Evolutionary conservation across 2,329 filamentous ascomycete genomes (phyloP).

Genomic region (Daldinia sp.): DNA sequence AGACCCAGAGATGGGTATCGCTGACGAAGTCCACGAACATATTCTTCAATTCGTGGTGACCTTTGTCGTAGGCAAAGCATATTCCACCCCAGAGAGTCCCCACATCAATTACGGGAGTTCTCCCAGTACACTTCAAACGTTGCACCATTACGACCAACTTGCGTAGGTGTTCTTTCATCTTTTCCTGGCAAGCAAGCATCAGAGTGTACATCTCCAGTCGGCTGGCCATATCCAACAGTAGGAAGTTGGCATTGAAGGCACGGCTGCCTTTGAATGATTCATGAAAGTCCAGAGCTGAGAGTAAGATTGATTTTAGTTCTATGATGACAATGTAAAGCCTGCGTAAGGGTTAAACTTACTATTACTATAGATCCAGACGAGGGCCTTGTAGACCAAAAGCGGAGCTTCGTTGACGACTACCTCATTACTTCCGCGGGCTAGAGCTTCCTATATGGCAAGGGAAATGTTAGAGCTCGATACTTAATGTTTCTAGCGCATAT

Average conservation of each 20-base stretch:
- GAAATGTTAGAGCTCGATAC: neutral
- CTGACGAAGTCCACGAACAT: neutral
- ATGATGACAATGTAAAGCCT: neutral
- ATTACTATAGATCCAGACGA: constrained; percentile 1
- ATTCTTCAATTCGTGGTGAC: neutral
- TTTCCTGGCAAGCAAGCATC: neutral
- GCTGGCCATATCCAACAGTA: neutral
- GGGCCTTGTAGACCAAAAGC: neutral
- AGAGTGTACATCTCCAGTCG: neutral
- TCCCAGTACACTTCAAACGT: neutral
- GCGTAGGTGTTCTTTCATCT: neutral
- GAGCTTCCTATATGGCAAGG: neutral
- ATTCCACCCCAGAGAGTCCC: neutral
- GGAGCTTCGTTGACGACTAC: neutral
- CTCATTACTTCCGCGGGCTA: neutral
- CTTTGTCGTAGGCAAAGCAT: neutral
- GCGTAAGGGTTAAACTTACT: neutral
- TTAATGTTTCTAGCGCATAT: neutral
- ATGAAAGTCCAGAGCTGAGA: neutral
- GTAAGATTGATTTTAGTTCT: neutral
- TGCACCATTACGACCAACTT: neutral
- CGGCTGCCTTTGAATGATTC: neutral
- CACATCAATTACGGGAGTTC: neutral
- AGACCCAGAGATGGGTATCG: neutral
- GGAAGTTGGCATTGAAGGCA: neutral